A percentile compares a stretch with the other conserved stretches of the same genome.
Evolutionary conservation across 805 yeast genomes (phyloP).

Genomic region (Monosporozyma aquatica): DNA sequence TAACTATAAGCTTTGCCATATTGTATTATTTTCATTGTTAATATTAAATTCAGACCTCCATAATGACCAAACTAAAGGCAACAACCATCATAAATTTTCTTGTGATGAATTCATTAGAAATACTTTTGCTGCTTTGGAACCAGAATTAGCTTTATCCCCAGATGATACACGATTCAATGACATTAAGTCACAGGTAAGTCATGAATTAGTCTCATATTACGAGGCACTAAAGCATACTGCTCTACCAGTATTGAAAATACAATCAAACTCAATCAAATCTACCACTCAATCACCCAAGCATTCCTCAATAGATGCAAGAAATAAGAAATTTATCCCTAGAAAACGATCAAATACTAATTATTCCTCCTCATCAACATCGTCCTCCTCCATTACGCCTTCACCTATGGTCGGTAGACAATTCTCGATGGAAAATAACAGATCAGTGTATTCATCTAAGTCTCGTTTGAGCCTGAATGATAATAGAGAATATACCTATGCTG

Average conservation of each 20-base stretch:
- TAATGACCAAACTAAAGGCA: slow-evolving; percentile 35
- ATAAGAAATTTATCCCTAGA: not conserved
- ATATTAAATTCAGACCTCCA: slow-evolving; percentile 72
- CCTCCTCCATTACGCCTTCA: too few relatives aligned
- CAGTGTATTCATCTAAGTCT: not conserved
- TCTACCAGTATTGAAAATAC: slow-evolving; percentile 17
- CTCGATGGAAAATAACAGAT: too few relatives aligned
- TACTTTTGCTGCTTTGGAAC: slow-evolving; percentile 39
- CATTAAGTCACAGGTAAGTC: slow-evolving; percentile 8
- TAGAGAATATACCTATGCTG: too few relatives aligned
- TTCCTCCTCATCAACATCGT: too few relatives aligned
- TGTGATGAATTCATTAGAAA: slow-evolving; percentile 39
- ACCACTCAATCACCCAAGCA: not conserved
- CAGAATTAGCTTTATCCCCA: too few relatives aligned
- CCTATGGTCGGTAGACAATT: too few relatives aligned
- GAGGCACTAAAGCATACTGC: slow-evolving; percentile 15
- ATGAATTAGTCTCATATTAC: slow-evolving; percentile 19
- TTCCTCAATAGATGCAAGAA: not conserved
- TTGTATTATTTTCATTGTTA: slow-evolving; percentile 61
- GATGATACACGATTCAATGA: slow-evolving; percentile 6
- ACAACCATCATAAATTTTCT: slow-evolving; percentile 31
- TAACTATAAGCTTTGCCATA: slow-evolving; percentile 53
- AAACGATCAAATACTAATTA: not conserved
- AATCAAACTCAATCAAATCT: slow-evolving; percentile 1
- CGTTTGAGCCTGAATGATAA: not conserved